Percentiles rank a stretch among this genome's conserved stretches.
Evolutionary conservation across 805 yeast genomes (phyloP).

Genomic region (Naumovozyma dairenensis): DNA sequence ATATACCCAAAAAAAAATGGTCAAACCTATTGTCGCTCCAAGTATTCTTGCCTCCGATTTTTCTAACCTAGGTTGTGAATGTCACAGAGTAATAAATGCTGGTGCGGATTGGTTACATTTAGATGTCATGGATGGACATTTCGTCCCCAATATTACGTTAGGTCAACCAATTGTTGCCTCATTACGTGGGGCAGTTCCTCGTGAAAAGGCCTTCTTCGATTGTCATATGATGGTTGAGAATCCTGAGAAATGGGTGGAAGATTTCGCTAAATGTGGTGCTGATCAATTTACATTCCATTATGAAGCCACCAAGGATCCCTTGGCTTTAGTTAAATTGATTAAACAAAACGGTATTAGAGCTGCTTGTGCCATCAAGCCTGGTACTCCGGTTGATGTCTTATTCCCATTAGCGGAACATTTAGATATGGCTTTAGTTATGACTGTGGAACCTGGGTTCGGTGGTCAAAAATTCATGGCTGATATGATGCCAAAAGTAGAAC

Average conservation of each 20-base stretch:
- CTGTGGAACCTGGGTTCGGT: constrained; percentile 98
- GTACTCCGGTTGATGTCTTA: constrained; percentile 76
- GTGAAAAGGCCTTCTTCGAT: constrained; percentile 59
- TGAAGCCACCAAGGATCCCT: constrained; percentile 80
- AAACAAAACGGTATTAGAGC: constrained; percentile 79
- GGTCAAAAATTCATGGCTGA: constrained; percentile 93
- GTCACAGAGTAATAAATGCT: constrained; percentile 66
- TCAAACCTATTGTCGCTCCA: constrained; percentile 82
- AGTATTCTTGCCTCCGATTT: constrained; percentile 90
- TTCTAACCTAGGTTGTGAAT: constrained; percentile 78
- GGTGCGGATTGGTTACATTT: constrained; percentile 96
- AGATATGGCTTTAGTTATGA: constrained; percentile 96
- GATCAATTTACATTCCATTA: constrained; percentile 94
- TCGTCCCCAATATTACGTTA: constrained; percentile 90
- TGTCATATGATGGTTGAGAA: constrained; percentile 96
- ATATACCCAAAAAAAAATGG: no score
- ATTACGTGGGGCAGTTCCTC: constrained; percentile 68
- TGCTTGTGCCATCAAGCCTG: constrained; percentile 91
- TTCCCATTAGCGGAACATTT: constrained; percentile 63
- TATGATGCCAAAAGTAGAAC: constrained; percentile 93
- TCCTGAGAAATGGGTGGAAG: constrained; percentile 92
- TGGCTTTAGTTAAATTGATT: constrained; percentile 63
- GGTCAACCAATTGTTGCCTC: constrained; percentile 85
- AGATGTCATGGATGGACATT: constrained; percentile 98
- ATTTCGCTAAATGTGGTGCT: constrained; percentile 88